A percentile compares a stretch with the other conserved stretches of the same genome.
Evolutionary conservation across 352 stramenopile species (phyloP).

Genomic region (Globisporangium acanthophoron): DNA sequence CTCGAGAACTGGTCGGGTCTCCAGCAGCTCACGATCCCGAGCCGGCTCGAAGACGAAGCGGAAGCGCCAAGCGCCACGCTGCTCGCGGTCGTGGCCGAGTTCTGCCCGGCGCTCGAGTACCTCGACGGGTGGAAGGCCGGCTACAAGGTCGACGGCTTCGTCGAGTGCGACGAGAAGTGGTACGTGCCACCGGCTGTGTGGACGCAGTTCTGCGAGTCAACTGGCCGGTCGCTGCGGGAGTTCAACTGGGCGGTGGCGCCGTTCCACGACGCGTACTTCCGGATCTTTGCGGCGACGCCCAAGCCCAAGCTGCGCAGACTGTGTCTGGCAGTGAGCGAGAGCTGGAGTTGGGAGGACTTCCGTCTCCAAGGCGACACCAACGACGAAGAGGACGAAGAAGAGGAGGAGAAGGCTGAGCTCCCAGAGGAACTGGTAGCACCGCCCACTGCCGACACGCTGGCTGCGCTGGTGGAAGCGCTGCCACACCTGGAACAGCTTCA

Average conservation of each 20-base stretch:
- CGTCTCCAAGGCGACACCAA: neutral
- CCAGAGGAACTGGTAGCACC: conserved; percentile 7
- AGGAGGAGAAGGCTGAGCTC: neutral
- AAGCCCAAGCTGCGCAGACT: conserved; percentile 8
- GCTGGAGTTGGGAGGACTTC: conserved; percentile 13
- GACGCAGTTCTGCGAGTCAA: conserved; percentile 1
- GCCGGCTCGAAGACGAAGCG: conserved; percentile 11
- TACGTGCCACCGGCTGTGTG: conserved; percentile 6
- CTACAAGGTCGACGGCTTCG: conserved; percentile 10
- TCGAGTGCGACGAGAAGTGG: conserved; percentile 21
- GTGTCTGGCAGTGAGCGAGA: conserved; percentile 12
- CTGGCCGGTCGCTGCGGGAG: conserved; percentile 4
- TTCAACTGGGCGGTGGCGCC: conserved; percentile 17
- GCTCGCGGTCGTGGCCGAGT: conserved; percentile 6
- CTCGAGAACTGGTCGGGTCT: conserved; percentile 14
- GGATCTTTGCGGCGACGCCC: conserved; percentile 1
- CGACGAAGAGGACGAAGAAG: neutral
- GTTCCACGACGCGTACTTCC: conserved; percentile 13
- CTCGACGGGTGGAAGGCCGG: conserved; percentile 23
- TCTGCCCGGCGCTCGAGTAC: conserved; percentile 18
- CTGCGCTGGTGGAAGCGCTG: neutral
- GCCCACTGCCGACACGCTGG: conserved; percentile 7
- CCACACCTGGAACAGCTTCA: conserved; percentile 5
- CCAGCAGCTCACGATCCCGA: conserved; percentile 19
- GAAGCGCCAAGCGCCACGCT: conserved; percentile 5